Percentiles rank a stretch among this genome's conserved stretches.
Evolutionary conservation across 192 early-diverging fungal species (phyloP).

Genomic region (Phycomyces nitens): DNA sequence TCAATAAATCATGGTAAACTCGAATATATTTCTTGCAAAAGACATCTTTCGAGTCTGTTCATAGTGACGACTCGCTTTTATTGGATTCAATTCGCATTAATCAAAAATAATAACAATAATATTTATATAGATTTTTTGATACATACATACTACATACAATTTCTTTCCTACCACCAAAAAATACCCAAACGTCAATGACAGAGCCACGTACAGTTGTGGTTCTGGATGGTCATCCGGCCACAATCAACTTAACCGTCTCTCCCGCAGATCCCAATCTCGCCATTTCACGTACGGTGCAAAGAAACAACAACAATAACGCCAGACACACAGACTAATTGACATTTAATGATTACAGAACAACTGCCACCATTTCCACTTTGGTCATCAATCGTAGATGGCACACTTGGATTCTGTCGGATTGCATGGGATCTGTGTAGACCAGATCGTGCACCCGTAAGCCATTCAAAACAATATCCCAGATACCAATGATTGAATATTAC

Average conservation of each 20-base stretch:
- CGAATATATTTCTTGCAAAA: too few relatives aligned
- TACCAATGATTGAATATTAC: background rate
- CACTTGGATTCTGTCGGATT: constrained; percentile 21
- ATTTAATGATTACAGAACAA: background rate
- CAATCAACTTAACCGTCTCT: background rate
- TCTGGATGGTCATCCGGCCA: background rate
- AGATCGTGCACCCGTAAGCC: constrained; percentile 5
- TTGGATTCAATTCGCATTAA: too few relatives aligned
- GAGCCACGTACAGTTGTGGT: constrained; percentile 7
- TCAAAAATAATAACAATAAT: too few relatives aligned
- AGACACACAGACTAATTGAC: too few relatives aligned
- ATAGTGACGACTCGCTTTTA: too few relatives aligned
- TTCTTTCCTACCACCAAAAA: too few relatives aligned
- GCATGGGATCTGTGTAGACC: constrained; percentile 16
- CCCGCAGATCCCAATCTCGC: background rate
- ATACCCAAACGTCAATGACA: background rate
- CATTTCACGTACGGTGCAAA: background rate
- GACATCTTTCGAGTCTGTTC: too few relatives aligned
- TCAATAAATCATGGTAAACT: too few relatives aligned
- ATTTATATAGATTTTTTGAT: too few relatives aligned
- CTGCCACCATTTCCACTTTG: constrained; percentile 24
- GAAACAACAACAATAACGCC: constrained; percentile 7
- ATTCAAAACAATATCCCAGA: background rate
- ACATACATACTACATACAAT: too few relatives aligned
- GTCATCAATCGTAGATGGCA: constrained; percentile 22